Evolutionary conservation across 2,329 filamentous ascomycete genomes (phyloP).

Genomic region (Niveomyces coronatus): DNA sequence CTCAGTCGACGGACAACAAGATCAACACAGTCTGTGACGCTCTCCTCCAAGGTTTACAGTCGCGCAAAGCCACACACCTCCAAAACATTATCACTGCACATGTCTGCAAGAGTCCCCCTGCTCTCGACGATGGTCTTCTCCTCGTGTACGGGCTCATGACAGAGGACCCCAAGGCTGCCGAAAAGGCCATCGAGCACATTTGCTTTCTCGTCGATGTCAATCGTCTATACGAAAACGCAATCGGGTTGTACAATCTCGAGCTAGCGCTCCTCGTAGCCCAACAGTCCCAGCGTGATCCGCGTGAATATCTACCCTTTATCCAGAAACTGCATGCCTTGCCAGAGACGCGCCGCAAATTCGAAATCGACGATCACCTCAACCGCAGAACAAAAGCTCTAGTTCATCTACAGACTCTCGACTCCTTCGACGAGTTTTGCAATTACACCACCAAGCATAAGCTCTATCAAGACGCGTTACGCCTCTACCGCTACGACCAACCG

Average conservation of each 20-base stretch:
- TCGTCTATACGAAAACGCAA: conserved; percentile 76
- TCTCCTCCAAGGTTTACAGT: conserved; percentile 58
- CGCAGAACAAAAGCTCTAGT: conserved; percentile 66
- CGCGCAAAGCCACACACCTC: conserved; percentile 53
- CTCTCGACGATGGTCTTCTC: conserved; percentile 71
- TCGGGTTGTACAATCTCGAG: conserved; percentile 86
- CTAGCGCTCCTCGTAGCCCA: conserved; percentile 86
- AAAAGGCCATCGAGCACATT: conserved; percentile 89
- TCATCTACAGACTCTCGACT: conserved; percentile 63
- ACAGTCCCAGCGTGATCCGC: conserved; percentile 88
- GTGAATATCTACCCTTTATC: conserved; percentile 92
- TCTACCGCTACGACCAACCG: conserved; percentile 72
- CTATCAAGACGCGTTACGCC: conserved; percentile 63
- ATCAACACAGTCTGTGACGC: conserved; percentile 84
- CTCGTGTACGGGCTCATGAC: conserved; percentile 68
- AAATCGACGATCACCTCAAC: conserved; percentile 80
- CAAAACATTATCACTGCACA: conserved; percentile 93
- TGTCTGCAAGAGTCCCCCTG: conserved; percentile 86
- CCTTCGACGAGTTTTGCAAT: conserved; percentile 64
- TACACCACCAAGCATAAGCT: conserved; percentile 75
- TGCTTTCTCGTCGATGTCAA: conserved; percentile 95
- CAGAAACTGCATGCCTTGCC: conserved; percentile 72
- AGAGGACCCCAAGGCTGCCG: conserved; percentile 60
- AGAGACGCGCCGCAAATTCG: conserved; percentile 61
- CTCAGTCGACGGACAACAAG: conserved; percentile 38